Evolutionary conservation across 2,329 filamentous ascomycete genomes (phyloP), one percentile per base, ranked within the genome.

Genomic region (Hypoxylon sp.): DNA sequence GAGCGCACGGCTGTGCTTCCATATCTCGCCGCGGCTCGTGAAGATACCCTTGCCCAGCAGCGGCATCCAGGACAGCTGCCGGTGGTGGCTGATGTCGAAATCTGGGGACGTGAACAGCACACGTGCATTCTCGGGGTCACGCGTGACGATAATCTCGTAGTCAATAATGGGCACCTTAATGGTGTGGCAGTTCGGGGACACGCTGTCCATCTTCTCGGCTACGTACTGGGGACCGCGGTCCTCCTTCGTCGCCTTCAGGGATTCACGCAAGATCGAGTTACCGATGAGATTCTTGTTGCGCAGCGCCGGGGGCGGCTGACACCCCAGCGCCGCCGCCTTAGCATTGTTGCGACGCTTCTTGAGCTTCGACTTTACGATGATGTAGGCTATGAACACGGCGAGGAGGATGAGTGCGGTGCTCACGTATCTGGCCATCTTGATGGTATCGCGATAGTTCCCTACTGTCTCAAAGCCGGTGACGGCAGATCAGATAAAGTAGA

Each of bases 41-140:
- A 81, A 81, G 60, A 81, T 80, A 29, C 83, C 78, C 2, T 78
- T 73, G n/a, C 85, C 85, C 3, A 87, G 76, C 1, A 87, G 70
- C 0, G 81, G 81, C 52, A 75, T 75, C 75, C 79, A 80, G 50
- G 75, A 77, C 19, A 73, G 75, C 31, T 75, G 73, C 3, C 79
- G 73, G n/a, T 74, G 74, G 55, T 75, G 69, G 47, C 78, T 76
- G 53, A 80, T 77, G 54, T 80, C 79, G 65, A 78, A 81, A 62
- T 80, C 76, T 1, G 71, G 59, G 27, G 75, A 74, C 1, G 72
- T 73, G 57, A 80, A 77, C 35, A 80, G 75, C 0, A 73, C 72
- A 39, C 74, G 72, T 15, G 77, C 75, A 56, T 79, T 80, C 50
- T 73, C 75, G 0, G 78, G 78, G 44, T 81, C 79, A 6, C 78